Base-by-base conservation (phyloP, 805 yeast species). In the Saccharomycopsis olivae region DNA sequence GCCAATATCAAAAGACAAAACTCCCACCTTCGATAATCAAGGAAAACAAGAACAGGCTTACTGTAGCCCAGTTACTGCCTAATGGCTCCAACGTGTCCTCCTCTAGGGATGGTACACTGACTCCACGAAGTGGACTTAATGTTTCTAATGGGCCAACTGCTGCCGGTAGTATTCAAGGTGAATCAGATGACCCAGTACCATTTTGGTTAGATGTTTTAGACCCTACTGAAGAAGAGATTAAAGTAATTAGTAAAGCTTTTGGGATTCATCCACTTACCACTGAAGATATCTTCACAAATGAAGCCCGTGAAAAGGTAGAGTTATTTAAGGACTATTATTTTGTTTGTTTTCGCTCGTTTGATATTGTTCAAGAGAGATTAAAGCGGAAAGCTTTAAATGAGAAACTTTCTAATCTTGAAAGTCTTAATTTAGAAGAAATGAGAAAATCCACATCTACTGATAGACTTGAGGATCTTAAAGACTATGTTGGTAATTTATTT, bases 221-320 rank as follows among this genome's bases (percentile, higher is more conserved):
- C 53, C 98, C 98, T 9, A 83, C 95, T 0, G 97, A 92, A 53
- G 96, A 87, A 50, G 98, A 89, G 58, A 85, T 92, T 94, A 87
- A 89, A 53, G 92, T 81, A 0, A 51, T 89, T 11, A 75, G 94
- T 20, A 86, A 86, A 52, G 77, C 96, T 0, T 89, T 89, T 61
- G 95, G 94, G 1, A 85, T 89, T 41, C 98, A 89, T 59, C 98
- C 98, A 0, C 69, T 89, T 51, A 89, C 98, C 1, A 84, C 96
- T 0, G 98, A 89, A 56, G 98, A 89, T 61, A 88, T 89, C 35
- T 81, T 83, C 45, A 61, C 88, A 23, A 95, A 95, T 2, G 98
- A 89, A 55, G 82, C 95, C 1, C 73, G 97, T 49, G 98, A 89
- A 57, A 89, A 89, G 55, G 96, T 89, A 16, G 98, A 89, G 60